Evolutionary conservation across 805 yeast species (phyloP).

Genomic region (Phaffomyces opuntiae): DNA sequence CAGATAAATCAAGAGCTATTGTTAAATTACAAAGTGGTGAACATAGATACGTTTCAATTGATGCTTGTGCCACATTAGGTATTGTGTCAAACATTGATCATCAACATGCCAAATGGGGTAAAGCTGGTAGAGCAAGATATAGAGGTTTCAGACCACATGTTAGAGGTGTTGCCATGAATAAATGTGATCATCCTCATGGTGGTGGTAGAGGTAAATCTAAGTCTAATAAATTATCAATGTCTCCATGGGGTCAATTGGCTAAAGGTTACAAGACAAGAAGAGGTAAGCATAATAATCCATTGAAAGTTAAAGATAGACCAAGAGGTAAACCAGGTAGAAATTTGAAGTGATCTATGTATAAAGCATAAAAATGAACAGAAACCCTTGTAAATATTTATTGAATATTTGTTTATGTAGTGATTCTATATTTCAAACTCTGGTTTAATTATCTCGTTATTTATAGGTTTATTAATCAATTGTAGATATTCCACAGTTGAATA

Average conservation of each 20-base stretch:
- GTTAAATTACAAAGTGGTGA: slow-evolving; percentile 87
- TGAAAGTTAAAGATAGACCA: slow-evolving; percentile 88
- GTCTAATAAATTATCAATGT: slow-evolving; percentile 88
- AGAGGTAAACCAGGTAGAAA: slow-evolving; percentile 47
- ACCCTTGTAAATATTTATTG: slow-evolving; percentile 1
- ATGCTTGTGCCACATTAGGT: slow-evolving; percentile 92
- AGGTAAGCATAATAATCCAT: slow-evolving; percentile 76
- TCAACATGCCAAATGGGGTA: slow-evolving; percentile 84
- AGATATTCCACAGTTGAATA: slow-evolving; percentile 1
- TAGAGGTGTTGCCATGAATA: slow-evolving; percentile 98
- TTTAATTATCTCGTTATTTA: neutral
- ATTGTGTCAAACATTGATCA: slow-evolving; percentile 90
- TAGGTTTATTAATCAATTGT: neutral
- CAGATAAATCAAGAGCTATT: slow-evolving; percentile 63
- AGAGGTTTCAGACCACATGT: slow-evolving; percentile 91
- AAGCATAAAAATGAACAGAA: too few species aligned
- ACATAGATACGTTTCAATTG: slow-evolving; percentile 78
- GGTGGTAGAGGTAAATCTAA: slow-evolving; percentile 99
- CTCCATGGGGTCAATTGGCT: slow-evolving; percentile 92
- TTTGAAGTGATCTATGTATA: slow-evolving; percentile 2
- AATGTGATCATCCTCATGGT: slow-evolving; percentile 96
- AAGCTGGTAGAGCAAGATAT: slow-evolving; percentile 93
- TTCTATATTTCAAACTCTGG: slow-evolving; percentile 1
- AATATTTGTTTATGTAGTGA: neutral
- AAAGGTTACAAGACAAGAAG: slow-evolving; percentile 94